These are phyloP conservation scores for Penicillium cataractarum DNA, from an alignment of 495 filamentous ascomycete species.

Conservation along the genomic window DNA sequence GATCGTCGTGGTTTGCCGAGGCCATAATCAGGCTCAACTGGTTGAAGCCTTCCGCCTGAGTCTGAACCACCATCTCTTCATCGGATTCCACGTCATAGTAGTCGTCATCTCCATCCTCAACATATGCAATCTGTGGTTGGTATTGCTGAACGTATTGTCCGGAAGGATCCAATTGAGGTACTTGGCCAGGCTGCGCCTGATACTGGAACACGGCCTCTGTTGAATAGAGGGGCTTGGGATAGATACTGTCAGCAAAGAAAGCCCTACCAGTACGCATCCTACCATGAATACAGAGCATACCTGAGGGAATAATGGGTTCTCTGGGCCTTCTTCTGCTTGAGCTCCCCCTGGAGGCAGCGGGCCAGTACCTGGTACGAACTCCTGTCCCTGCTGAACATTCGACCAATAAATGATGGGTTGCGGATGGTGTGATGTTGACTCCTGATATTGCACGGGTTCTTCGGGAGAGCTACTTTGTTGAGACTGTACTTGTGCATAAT, in stretches of 20 bases:
- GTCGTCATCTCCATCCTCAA: conserved; percentile 59
- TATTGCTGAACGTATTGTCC: conserved; percentile 20
- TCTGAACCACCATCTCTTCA: conserved; percentile 63
- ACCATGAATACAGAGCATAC: conserved; percentile 1
- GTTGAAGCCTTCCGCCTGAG: conserved; percentile 58
- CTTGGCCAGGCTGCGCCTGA: conserved; percentile 12
- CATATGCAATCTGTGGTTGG: conserved; percentile 31
- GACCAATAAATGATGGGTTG: conserved; percentile 21
- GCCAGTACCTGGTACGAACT: neutral
- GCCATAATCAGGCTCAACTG: conserved; percentile 50
- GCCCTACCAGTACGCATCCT: neutral
- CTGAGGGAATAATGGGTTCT: conserved; percentile 9
- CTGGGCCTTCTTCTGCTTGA: neutral
- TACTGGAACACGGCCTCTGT: conserved; percentile 17
- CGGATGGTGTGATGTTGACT: conserved; percentile 1
- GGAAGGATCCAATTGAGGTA: conserved; percentile 9
- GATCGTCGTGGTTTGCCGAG: conserved; percentile 54
- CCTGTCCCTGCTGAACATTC: conserved; percentile 4
- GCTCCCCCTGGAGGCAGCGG: neutral
- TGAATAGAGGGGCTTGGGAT: neutral
- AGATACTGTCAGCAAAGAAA: neutral
- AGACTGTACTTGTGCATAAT: conserved; percentile 19
- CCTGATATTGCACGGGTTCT: neutral
- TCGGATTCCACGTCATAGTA: conserved; percentile 69
- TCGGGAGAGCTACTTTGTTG: neutral